phyloP scores from a whole-genome alignment of 805 yeast species.

The Debaryomyces maramus region DNA sequence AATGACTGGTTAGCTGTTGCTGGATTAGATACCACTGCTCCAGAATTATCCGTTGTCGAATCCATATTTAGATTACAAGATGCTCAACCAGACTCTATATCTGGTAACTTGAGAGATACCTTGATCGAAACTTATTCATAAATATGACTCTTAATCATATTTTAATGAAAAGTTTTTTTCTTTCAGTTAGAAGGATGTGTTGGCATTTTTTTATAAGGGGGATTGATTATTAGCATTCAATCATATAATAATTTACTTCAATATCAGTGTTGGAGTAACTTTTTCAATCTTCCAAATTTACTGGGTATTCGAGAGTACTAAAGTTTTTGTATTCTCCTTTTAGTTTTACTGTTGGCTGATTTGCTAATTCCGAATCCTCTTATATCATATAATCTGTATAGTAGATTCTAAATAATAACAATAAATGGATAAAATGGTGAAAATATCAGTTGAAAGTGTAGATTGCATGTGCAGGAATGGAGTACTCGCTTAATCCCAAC shows the following conservation, averaged over 20 bases:
- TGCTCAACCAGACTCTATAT: slow-evolving; percentile 83
- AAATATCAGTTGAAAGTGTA: too few relatives aligned
- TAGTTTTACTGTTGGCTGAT: neutral
- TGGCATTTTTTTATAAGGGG: neutral
- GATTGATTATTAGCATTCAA: slow-evolving; percentile 4
- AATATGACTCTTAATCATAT: slow-evolving; percentile 2
- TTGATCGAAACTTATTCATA: slow-evolving; percentile 88
- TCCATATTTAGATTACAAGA: slow-evolving; percentile 93
- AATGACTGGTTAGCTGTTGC: slow-evolving; percentile 98
- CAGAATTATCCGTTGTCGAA: slow-evolving; percentile 95
- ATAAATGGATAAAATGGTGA: slow-evolving; percentile 1
- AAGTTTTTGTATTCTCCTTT: neutral
- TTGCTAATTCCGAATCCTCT: neutral
- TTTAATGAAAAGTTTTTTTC: neutral
- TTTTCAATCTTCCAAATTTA: neutral
- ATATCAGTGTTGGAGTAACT: neutral
- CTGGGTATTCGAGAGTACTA: neutral
- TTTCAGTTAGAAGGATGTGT: neutral
- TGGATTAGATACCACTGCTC: slow-evolving; percentile 97
- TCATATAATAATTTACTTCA: slow-evolving; percentile 3
- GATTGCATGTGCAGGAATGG: too few relatives aligned
- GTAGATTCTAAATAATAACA: slow-evolving; percentile 7
- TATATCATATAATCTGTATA: slow-evolving; percentile 10
- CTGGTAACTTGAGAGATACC: slow-evolving; percentile 86
- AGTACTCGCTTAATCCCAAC: too few relatives aligned